A percentile compares a stretch with the other conserved stretches of the same genome.
Conservation (phyloP, 345 rosid genomes). For the Turritis glabra region DNA sequence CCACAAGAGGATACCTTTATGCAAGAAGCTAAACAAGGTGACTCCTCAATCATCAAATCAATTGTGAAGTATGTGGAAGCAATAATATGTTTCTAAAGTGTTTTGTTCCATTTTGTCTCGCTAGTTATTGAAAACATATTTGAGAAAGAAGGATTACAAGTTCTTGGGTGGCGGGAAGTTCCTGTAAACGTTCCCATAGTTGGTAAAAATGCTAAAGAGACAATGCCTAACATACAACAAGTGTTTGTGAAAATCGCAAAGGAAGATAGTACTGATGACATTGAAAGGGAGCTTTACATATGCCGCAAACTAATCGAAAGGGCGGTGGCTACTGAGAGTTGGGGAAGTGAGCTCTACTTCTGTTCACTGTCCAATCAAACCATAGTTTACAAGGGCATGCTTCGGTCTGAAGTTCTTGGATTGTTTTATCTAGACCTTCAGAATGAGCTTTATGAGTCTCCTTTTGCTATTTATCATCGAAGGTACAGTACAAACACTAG, state of each 20-base stretch:
- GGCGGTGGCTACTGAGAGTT: constrained; percentile 54
- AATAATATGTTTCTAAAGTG: not conserved
- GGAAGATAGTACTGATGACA: constrained; percentile 84
- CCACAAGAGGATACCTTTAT: constrained; percentile 62
- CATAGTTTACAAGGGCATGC: constrained; percentile 98
- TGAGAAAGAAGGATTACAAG: constrained; percentile 90
- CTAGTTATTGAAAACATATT: constrained; percentile 77
- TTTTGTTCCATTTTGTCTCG: constrained; percentile 10
- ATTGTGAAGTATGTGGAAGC: not conserved
- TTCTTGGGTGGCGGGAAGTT: constrained; percentile 97
- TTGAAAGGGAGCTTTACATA: constrained; percentile 92
- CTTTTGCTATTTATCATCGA: constrained; percentile 95
- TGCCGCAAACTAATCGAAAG: constrained; percentile 90
- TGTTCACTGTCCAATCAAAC: constrained; percentile 97
- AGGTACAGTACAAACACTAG: constrained; percentile 98
- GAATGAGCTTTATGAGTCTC: constrained; percentile 67
- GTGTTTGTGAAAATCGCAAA: constrained; percentile 84
- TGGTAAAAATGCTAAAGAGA: constrained; percentile 90
- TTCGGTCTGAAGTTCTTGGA: constrained; percentile 93
- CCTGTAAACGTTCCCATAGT: constrained; percentile 85
- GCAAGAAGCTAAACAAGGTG: constrained; percentile 86
- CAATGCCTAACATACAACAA: constrained; percentile 95
- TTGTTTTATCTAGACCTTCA: constrained; percentile 84
- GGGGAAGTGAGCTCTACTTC: constrained; percentile 90
- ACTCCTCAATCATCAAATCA: not conserved